Base-by-base conservation (phyloP, 2,329 filamentous ascomycete species). In the Juglanconis oblonga region DNA sequence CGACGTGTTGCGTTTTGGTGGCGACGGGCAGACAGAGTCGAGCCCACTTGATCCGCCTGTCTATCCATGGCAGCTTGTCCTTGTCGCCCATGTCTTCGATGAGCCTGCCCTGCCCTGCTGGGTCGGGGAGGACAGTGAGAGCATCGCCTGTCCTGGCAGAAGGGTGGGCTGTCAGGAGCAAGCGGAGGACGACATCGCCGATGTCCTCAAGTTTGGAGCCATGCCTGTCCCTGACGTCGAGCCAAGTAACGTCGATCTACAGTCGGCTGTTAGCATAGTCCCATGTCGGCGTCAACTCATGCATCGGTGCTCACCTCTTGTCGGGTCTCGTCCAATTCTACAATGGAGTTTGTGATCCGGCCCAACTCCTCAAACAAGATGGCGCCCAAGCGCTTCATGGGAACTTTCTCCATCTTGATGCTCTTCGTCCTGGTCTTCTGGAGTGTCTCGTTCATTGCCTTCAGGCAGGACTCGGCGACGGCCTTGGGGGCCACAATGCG, bases 171-270 rank as follows among this genome's bases (percentile, higher is more conserved):
- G 72, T 73, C 38, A 75, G 67, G 3, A 84, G 67, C 4, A 83
- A 72, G 35, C 82, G 78, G 51, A 75, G 68, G 14, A 81, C 79
- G 13, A 77, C 69, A 47, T 84, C 79, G 38, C 71, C 71, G 1
- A 71, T 66, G 56, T 76, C 71, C 66, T 83, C 79, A 5, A 74
- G 67, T 13, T 48, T 32, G 13, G 61, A 55, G 8, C 62, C 55
- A 3, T 54, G 54, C 10, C 65, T 56, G 3, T 66, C 10, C 35
- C 73, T 58, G 13, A 58, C 9, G 9, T 74, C 67, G 9, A 82
- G 69, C 80, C 80, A 83, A 5, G 73, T 75, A 10, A 82, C 71
- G 10, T 68, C 58, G 24, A 77, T 62, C 51, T 58, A 55, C 17
- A 62, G 31, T 29, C 5, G 1, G 50, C 59, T 31, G 66, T 62